Evolutionary conservation across 768 basidiomycete genomes (phyloP), one percentile per base, ranked within the genome.

Genomic region (Filobasidium wieringae): DNA sequence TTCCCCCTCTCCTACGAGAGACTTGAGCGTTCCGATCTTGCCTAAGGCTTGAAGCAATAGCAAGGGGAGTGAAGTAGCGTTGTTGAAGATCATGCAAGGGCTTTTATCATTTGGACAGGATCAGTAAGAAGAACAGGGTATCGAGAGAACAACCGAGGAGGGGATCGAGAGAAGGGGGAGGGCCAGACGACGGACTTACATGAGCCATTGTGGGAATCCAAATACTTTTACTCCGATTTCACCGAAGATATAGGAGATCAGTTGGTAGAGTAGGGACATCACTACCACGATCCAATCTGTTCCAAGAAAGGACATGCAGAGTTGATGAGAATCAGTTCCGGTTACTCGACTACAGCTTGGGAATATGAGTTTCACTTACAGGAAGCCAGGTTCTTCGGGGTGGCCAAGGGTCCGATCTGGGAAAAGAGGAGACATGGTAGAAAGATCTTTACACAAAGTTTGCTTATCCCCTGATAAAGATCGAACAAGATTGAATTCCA

Each of bases 71-170:
- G 68, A 69, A 0, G 72, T 74, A 1, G 56, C 56, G 55, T 74
- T 72, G 65, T 70, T 69, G 66, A 74, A 72, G 1, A 74, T 59
- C 67, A 72, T 66, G 41, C 66, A 64, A 4, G 71, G 71, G 8
- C 67, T 70, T n/a, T 56, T 7, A n/a, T 43, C 19, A 49, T 54
- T 2, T 52, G 36, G 11, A 7, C 14, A 1, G 26, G n/a, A 47
- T 43, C 15, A 34, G 31, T 32, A 2, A 7, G n/a, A n/a, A n/a
- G n/a, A n/a, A n/a, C n/a, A n/a, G n/a, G n/a, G n/a, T n/a, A n/a
- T n/a, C n/a, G 32, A 26, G 32, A 52, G 27, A 52, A 52, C 11
- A 14, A 26, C 51, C 17, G n/a, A n/a, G 11, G 26, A 8, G 17
- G 15, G 17, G 15, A 22, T 15, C 11, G 19, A 37, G 22, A 59